Evolutionary conservation across 257 asterid species (phyloP).

Genomic region (Nicotiana paniculata): DNA sequence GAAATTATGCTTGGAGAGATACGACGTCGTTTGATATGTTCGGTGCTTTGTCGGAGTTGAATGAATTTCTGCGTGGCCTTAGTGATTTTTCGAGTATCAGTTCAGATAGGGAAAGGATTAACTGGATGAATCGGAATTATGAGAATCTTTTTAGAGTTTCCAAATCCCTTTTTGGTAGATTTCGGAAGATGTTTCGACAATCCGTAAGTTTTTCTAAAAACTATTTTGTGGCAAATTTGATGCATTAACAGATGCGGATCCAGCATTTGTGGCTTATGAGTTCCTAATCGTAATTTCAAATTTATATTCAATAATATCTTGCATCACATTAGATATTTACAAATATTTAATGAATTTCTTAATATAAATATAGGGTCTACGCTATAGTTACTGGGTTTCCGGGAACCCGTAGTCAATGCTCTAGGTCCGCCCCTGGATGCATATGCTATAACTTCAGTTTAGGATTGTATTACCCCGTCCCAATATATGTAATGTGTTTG

Average conservation of each 20-base stretch:
- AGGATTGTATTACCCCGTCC: background rate
- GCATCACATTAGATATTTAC: no score
- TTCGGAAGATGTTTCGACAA: conserved; percentile 44
- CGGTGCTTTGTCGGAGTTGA: conserved; percentile 46
- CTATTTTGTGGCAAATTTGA: background rate
- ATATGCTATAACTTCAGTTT: background rate
- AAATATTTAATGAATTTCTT: no score
- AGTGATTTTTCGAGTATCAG: conserved; percentile 35
- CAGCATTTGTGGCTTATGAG: no score
- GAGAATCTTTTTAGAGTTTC: conserved; percentile 34
- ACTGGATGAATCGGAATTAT: conserved; percentile 61
- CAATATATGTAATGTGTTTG: no score
- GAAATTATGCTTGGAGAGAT: conserved; percentile 58
- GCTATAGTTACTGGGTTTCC: no score
- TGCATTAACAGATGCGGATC: background rate
- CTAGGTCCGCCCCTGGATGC: no score
- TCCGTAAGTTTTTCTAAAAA: conserved; percentile 27
- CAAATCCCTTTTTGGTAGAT: conserved; percentile 36
- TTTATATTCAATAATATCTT: no score
- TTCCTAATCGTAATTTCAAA: no score
- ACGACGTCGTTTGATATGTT: conserved; percentile 34
- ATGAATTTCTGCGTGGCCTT: conserved; percentile 37
- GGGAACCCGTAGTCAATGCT: no score
- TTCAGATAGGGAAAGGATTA: conserved; percentile 50
- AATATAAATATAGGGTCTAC: no score